Conservation (phyloP, 306 rosid genomes). For the Pterocarpus macrocarpus region DNA sequence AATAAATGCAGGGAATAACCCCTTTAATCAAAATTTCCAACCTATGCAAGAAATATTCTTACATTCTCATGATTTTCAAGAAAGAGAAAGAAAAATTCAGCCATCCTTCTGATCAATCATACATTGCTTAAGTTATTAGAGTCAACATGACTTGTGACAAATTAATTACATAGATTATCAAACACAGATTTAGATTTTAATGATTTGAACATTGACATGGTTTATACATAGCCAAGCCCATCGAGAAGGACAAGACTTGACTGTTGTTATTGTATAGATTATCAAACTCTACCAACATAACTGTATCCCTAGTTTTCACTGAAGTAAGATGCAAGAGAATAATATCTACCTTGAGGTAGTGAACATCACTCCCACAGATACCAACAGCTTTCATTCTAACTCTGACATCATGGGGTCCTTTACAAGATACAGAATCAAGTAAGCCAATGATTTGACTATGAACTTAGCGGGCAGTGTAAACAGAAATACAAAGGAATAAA, state of each 20-base stretch:
- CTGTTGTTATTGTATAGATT: not conserved
- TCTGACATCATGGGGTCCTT: conserved; percentile 84
- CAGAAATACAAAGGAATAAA: not conserved
- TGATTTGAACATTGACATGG: no score
- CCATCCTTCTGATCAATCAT: not conserved
- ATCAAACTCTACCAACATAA: conserved; percentile 19
- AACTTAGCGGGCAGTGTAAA: conserved; percentile 10
- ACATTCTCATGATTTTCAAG: not conserved
- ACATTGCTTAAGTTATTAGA: not conserved
- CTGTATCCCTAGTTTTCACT: not conserved
- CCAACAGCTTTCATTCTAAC: conserved; percentile 93
- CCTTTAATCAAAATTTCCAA: conserved; percentile 22
- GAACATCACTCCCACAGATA: conserved; percentile 96
- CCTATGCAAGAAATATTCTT: not conserved
- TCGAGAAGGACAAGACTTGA: no score
- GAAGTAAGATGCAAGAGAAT: conserved; percentile 10
- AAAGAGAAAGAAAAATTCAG: not conserved
- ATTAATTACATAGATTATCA: not conserved
- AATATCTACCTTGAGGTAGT: conserved; percentile 72
- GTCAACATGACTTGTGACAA: not conserved
- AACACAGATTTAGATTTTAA: no score
- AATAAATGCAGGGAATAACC: conserved; percentile 6
- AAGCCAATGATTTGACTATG: conserved; percentile 3
- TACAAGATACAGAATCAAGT: conserved; percentile 39
- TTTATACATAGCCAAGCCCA: no score